Evolutionary conservation across 139 green algal species (phyloP), one percentile per base, ranked within the genome.

Genomic region (Pleodorina starrii): DNA sequence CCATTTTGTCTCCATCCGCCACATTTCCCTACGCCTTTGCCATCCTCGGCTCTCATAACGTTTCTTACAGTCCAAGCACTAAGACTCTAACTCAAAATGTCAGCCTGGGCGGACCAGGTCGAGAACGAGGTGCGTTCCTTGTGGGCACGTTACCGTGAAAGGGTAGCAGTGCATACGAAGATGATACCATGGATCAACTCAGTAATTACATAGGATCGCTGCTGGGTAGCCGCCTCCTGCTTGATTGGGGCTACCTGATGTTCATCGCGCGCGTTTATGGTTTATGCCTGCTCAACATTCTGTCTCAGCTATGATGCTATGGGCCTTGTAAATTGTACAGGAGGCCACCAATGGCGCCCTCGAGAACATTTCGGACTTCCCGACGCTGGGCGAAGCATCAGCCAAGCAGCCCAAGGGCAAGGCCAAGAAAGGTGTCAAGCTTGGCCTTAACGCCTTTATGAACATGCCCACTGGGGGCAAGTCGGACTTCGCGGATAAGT

Each of bases 391-490:
- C 0, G 93, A 92, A 38, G 93, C 75, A 36, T 93, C 86, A 35
- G 84, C 51, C 44, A 23, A 40, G 43, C 93, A 94, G 83, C 86
- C 87, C 74, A 96, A 95, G 66, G 93, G 94, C 14, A 95, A 95
- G 75, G 7, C 35, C 36, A 97, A 98, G 76, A 94, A 95, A 57
- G 91, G 92, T 66, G 87, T 92, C 68, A 94, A 90, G 35, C 89
- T 98, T 66, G 86, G 42, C 36, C 84, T 98, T 63, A 85, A 40
- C 17, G 97, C 97, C 5, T 98, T 98, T 63, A 44, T 95, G 40
- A 40, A 27, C 10, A 87, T 32, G 12, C 36, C 51, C 23, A 51
- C 38, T 35, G 73, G 68, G 42, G 36, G 40, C n/a, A 74, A 29
- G 21, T 42, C 9, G 1, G n/a, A 44, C 35, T 89, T 92, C 74